A percentile compares a stretch with the other conserved stretches of the same genome.
These are phyloP conservation scores for Myotisia sp. DNA, from an alignment of 2,329 filamentous ascomycete genomes.

Conservation along the genomic window DNA sequence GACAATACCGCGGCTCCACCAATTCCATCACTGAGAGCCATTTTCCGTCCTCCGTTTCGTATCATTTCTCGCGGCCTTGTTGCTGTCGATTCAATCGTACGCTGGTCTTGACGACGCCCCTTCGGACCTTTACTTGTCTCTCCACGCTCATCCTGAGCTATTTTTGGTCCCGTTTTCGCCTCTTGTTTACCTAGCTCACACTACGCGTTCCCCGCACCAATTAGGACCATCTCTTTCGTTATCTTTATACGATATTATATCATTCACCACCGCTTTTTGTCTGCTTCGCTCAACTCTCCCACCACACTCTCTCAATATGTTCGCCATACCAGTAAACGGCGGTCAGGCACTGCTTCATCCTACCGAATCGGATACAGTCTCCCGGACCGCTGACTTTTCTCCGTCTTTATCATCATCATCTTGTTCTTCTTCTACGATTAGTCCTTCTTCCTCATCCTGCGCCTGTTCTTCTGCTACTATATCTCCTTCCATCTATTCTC, in stretches of 20 bases:
- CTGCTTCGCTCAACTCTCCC: conserved; percentile 1
- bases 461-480: conserved; percentile 5
- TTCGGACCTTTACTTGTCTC: neutral
- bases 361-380: conserved; percentile 5
- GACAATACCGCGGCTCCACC: too few species aligned
- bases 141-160: neutral
- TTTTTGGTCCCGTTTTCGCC: conserved; percentile 4
- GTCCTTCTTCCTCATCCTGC: neutral
- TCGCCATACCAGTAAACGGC: conserved; percentile 8
- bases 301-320: conserved; percentile 6
- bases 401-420: conserved; percentile 6
- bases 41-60: too few species aligned
- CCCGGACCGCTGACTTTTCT: neutral
- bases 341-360: conserved; percentile 6
- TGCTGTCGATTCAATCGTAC: too few species aligned
- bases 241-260: too few species aligned
- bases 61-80: too few species aligned
- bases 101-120: neutral
- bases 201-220: too few species aligned
- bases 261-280: conserved; percentile 2
- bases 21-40: too few species aligned
- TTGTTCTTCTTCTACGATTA: conserved; percentile 2
- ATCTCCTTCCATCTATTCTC: conserved; percentile 1
- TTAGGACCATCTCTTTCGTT: too few species aligned
- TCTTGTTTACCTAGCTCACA: too few species aligned